Evolutionary conservation across 2,329 filamentous ascomycete genomes (phyloP).

Genomic region (Cladosporium sp.): DNA sequence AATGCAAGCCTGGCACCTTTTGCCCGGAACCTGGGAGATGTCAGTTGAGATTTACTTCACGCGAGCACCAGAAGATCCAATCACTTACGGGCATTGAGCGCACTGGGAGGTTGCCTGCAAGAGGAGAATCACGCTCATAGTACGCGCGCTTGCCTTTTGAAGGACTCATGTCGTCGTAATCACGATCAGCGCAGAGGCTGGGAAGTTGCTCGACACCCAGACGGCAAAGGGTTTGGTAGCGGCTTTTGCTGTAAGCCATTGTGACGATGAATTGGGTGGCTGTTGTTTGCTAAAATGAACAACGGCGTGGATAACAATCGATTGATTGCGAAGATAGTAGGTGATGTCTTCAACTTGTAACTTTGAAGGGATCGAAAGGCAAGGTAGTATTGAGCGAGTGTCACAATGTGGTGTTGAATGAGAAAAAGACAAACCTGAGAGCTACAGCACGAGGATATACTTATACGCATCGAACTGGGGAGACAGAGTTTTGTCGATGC

Average conservation of each 20-base stretch:
- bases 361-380: neutral
- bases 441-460: neutral
- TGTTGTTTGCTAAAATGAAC: neutral
- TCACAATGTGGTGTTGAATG: neutral
- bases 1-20: constrained; percentile 34
- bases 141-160: neutral
- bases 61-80: neutral
- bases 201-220: constrained; percentile 35
- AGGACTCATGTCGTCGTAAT: neutral
- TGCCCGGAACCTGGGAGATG: constrained; percentile 34
- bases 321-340: neutral
- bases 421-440: neutral
- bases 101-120: constrained; percentile 22
- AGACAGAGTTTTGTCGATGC: neutral
- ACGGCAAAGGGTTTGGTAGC: constrained; percentile 26
- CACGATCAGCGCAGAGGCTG: constrained; percentile 19
- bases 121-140: constrained; percentile 15
- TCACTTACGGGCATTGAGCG: constrained; percentile 25
- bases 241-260: constrained; percentile 33
- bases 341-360: neutral
- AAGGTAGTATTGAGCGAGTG: neutral
- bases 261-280: neutral
- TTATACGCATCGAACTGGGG: neutral
- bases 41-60: neutral
- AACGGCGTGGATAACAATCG: neutral